A percentile compares a stretch with the other conserved stretches of the same genome.
Conservation (phyloP, 2,329 filamentous ascomycete genomes). For the Epichloe sylvatica region DNA sequence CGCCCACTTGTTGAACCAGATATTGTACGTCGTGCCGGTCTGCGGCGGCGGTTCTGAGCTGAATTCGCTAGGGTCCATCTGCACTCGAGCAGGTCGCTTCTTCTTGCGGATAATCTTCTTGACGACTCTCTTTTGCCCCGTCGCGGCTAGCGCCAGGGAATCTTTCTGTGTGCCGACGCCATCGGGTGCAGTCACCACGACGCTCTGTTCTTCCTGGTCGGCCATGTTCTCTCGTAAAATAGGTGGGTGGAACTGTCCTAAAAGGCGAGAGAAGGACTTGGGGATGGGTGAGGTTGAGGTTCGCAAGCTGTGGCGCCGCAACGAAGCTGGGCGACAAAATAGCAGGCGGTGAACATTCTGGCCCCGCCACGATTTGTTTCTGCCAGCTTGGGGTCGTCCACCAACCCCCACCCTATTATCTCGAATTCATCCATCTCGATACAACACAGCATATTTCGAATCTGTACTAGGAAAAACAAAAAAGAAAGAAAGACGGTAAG, state of each 20-base stretch:
- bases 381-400: background rate
- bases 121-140: slow-evolving; percentile 43
- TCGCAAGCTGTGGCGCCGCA: background rate
- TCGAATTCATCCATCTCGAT: background rate
- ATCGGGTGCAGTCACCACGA: slow-evolving; percentile 3
- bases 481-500: slow-evolving; percentile 12
- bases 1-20: slow-evolving; percentile 87
- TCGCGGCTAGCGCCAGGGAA: slow-evolving; percentile 22
- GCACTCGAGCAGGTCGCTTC: slow-evolving; percentile 73
- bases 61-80: slow-evolving; percentile 75
- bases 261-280: background rate
- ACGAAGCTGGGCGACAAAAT: background rate
- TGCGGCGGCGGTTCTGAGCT: slow-evolving; percentile 78
- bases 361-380: slow-evolving; percentile 3
- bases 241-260: too few species aligned
- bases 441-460: background rate
- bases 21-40: slow-evolving; percentile 92
- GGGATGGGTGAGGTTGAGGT: background rate
- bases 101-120: slow-evolving; percentile 92
- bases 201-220: slow-evolving; percentile 17
- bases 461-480: too few species aligned
- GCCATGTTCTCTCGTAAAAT: slow-evolving; percentile 15
- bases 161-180: slow-evolving; percentile 6
- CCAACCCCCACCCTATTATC: background rate
- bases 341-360: slow-evolving; percentile 3